Percentiles rank a stretch among this genome's conserved stretches.
Conservation (phyloP, 2,329 filamentous ascomycete genomes). For the Arthroderma sp. region DNA sequence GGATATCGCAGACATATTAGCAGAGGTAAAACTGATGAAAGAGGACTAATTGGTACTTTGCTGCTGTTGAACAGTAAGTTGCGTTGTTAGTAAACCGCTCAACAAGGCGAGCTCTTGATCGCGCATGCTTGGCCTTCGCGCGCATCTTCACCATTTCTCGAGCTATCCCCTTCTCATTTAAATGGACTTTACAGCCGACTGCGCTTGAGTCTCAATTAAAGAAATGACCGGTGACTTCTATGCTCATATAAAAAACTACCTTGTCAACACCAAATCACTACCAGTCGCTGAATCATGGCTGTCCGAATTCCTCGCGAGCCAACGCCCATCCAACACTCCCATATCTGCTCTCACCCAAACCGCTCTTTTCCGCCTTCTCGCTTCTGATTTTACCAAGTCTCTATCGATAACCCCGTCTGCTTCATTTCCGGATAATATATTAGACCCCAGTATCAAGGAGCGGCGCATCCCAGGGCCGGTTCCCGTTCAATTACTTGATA, state of each 20-base stretch:
- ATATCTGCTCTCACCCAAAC: constrained; percentile 63
- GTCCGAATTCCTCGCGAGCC: constrained; percentile 46
- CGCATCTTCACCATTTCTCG: no score
- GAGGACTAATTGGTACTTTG: no score
- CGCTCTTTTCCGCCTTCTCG: constrained; percentile 65
- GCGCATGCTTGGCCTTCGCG: no score
- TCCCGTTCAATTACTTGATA: constrained; percentile 68
- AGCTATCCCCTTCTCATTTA: no score
- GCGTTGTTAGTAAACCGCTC: no score
- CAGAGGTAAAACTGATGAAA: background rate
- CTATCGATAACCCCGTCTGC: constrained; percentile 25
- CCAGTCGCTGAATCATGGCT: constrained; percentile 51
- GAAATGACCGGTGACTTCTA: constrained; percentile 8
- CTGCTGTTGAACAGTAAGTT: no score
- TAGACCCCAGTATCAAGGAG: constrained; percentile 42
- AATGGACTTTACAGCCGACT: no score
- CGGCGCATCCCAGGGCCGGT: constrained; percentile 47
- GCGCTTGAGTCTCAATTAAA: no score
- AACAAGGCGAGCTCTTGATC: no score
- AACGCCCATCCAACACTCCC: constrained; percentile 40
- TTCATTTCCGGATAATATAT: constrained; percentile 46
- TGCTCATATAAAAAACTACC: constrained; percentile 37
- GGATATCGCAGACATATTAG: constrained; percentile 44
- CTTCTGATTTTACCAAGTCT: constrained; percentile 58
- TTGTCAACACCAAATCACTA: constrained; percentile 41